These are phyloP conservation scores for Saccharum spontaneum DNA, from an alignment of 176 grass and related monocot genomes.

Conservation along the genomic window DNA sequence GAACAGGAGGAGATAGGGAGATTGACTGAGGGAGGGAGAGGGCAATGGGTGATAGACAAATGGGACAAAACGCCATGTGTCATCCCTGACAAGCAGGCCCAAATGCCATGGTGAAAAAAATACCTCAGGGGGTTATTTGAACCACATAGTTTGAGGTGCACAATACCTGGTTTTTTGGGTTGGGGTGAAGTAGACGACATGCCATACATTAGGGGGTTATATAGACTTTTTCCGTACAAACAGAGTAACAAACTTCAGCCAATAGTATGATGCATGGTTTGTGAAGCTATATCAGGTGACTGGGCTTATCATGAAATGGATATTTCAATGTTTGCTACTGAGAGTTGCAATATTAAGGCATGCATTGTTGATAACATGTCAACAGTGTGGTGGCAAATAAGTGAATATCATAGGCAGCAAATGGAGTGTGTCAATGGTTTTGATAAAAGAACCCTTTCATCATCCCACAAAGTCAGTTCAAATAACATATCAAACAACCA, in stretches of 20 bases:
- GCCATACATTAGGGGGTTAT: background rate
- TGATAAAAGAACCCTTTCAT: background rate
- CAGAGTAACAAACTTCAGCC: background rate
- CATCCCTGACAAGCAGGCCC: too few relatives aligned
- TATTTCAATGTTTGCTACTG: conserved; percentile 1
- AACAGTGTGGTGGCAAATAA: background rate
- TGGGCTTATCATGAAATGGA: background rate
- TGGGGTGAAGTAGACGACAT: too few relatives aligned
- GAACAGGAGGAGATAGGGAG: too few relatives aligned
- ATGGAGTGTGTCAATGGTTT: background rate
- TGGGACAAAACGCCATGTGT: too few relatives aligned
- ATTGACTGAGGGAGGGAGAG: too few relatives aligned
- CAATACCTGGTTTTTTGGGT: too few relatives aligned
- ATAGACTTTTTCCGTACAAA: background rate
- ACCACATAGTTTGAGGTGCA: too few relatives aligned
- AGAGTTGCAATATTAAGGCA: background rate
- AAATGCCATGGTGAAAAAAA: too few relatives aligned
- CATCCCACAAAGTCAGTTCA: background rate
- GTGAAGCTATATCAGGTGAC: conserved; percentile 4
- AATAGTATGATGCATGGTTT: background rate
- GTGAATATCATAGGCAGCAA: background rate
- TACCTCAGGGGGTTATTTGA: too few relatives aligned
- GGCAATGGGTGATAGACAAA: too few relatives aligned
- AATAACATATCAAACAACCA: background rate
- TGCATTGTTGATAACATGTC: background rate